Conservation (phyloP, 202 grass and related monocot genomes). For the Brachypodium distachyon region DNA sequence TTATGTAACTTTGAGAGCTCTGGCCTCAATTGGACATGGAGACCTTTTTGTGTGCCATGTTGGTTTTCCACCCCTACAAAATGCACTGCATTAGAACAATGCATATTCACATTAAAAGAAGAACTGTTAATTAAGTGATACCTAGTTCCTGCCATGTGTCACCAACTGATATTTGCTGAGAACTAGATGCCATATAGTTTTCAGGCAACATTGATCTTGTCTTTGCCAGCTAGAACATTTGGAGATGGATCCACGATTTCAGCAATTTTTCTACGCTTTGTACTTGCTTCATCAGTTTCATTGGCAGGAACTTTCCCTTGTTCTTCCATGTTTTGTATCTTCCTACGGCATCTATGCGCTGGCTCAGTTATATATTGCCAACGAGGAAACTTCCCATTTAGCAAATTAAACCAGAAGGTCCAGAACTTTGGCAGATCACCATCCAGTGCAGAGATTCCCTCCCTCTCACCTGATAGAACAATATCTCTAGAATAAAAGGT, state of each 20-base stretch:
- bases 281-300: constrained; percentile 48
- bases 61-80: constrained; percentile 51
- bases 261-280: constrained; percentile 54
- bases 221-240: constrained; percentile 19
- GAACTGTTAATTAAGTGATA: constrained; percentile 21
- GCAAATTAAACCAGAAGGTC: constrained; percentile 65
- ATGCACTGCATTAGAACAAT: constrained; percentile 16
- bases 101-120: not conserved
- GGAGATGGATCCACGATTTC: constrained; percentile 32
- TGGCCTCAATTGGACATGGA: constrained; percentile 61
- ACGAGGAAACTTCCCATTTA: constrained; percentile 49
- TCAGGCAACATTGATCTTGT: constrained; percentile 11
- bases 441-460: constrained; percentile 49
- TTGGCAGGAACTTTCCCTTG: constrained; percentile 18
- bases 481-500: constrained; percentile 57
- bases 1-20: constrained; percentile 59
- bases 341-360: constrained; percentile 67
- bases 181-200: constrained; percentile 24
- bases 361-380: constrained; percentile 78
- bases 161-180: constrained; percentile 36
- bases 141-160: constrained; percentile 51
- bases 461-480: constrained; percentile 62
- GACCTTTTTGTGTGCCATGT: constrained; percentile 43
- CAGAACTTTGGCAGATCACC: constrained; percentile 62
- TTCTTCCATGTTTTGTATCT: constrained; percentile 46